Evolutionary conservation across 2,329 filamentous ascomycete genomes (phyloP), one percentile per base, ranked within the genome.

Genomic region (Graphiopsis chlorocephala): DNA sequence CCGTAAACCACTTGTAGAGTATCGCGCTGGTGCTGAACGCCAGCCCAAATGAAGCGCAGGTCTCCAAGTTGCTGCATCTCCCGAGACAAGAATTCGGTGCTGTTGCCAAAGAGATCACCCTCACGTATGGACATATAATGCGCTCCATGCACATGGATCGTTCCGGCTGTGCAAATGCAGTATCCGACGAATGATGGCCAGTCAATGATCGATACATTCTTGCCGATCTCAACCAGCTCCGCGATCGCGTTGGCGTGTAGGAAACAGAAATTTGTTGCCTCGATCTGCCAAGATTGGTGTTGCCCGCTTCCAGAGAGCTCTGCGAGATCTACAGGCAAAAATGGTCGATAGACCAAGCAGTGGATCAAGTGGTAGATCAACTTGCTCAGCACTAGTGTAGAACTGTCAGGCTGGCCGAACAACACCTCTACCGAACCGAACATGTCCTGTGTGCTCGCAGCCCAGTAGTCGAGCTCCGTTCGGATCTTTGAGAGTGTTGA

Each of bases 241-340:
- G 91, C 88, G 60, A 96, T 93, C 5, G 92, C 91, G 72, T 96
- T 96, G 6, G 92, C 92, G 69, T 96, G 92, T 20, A 93, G 80
- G 74, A 89, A 95, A 76, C 92, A 96, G 74, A 94, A 84, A 72
- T 95, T 94, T 0, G 92, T 96, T 0, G 92, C 91, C 74, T 96
- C 91, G 56, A 96, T 94, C 74, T 96, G 92, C 92, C 92, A 96
- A 29, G 91, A 93, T 74, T 96, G 92, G 70, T 96, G 91, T 72
- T 96, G 92, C 1, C 90, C 90, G 0, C 86, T 89, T 15, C 90
- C 90, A 14, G 90, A 86, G 7, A 96, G 84, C 75, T 96, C 92
- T 26, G 89, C 86, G 3, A 96, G 82, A 75, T 96, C 90, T 67
- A 96, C 90, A 0, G 92, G 92, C 6, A 96, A 81, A 76, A 96